Percentiles rank a stretch among this genome's conserved stretches.
These are phyloP conservation scores for Kluyveromyces nonfermentans DNA, from an alignment of 805 yeast species.

Conservation along the genomic window DNA sequence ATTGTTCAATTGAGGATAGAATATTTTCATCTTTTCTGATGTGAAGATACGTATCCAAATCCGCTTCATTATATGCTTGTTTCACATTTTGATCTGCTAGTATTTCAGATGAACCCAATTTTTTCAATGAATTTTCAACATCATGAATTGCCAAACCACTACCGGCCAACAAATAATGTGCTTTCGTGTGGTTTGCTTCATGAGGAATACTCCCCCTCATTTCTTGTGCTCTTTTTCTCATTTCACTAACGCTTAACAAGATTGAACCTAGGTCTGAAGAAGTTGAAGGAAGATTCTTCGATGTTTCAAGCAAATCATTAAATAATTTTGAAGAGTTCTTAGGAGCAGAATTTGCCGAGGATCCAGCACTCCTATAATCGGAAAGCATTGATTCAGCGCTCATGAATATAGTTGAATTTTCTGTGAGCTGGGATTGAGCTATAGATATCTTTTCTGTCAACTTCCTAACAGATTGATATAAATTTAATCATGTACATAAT, in stretches of 20 bases:
- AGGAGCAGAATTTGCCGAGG: background rate
- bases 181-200: conserved; percentile 44
- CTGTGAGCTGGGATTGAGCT: background rate
- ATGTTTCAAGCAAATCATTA: conserved; percentile 68
- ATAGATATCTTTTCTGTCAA: background rate
- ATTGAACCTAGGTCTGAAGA: conserved; percentile 68
- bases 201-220: conserved; percentile 40
- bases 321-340: conserved; percentile 27
- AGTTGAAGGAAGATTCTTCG: conserved; percentile 60
- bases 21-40: conserved; percentile 76
- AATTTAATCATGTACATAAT: no score
- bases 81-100: conserved; percentile 14
- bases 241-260: conserved; percentile 70
- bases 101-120: conserved; percentile 35
- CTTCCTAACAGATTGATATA: background rate
- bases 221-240: conserved; percentile 55
- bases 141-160: conserved; percentile 85
- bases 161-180: conserved; percentile 82
- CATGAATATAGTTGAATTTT: background rate
- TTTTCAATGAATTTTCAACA: conserved; percentile 49
- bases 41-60: conserved; percentile 54
- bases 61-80: conserved; percentile 22
- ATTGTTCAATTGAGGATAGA: conserved; percentile 71
- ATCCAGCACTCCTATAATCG: background rate
- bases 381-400: background rate